These are phyloP conservation scores for Apiospora phragmitis DNA, from an alignment of 2,329 filamentous ascomycete genomes.

Conservation along the genomic window DNA sequence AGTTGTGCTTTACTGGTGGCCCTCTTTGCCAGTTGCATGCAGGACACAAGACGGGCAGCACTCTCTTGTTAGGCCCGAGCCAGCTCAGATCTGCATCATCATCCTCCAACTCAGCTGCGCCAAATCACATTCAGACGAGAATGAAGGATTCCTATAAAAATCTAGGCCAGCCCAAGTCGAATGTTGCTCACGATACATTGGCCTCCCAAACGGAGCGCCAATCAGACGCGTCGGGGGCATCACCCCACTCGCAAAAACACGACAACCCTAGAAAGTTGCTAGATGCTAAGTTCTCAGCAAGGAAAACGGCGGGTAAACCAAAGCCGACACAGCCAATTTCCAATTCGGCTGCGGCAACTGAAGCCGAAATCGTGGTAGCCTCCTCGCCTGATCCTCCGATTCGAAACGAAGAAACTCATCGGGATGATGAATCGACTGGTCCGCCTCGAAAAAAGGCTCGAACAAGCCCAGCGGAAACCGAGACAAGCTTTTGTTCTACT, in stretches of 20 bases:
- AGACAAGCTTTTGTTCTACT: neutral
- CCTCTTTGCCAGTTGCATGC: neutral
- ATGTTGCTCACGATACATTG: neutral
- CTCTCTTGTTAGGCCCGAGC: neutral
- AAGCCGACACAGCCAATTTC: neutral
- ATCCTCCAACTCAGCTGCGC: neutral
- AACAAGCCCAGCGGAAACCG: neutral
- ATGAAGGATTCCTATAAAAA: neutral
- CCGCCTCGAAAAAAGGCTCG: neutral
- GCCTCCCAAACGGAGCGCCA: neutral
- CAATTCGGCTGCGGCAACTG: neutral
- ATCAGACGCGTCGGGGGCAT: neutral
- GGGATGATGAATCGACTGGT: neutral
- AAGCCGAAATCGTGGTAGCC: slow-evolving; percentile 7
- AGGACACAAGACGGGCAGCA: neutral
- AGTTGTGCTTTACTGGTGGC: neutral
- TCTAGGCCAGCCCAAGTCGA: neutral
- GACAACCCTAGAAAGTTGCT: neutral
- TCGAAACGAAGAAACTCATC: neutral
- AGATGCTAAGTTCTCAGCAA: neutral
- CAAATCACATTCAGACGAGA: neutral
- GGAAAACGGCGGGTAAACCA: neutral
- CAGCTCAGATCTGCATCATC: neutral
- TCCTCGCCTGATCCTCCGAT: neutral
- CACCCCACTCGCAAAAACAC: neutral